These are phyloP conservation scores for Mortierella sp. DNA, from an alignment of 371 early-diverging fungal genomes.

Conservation along the genomic window DNA sequence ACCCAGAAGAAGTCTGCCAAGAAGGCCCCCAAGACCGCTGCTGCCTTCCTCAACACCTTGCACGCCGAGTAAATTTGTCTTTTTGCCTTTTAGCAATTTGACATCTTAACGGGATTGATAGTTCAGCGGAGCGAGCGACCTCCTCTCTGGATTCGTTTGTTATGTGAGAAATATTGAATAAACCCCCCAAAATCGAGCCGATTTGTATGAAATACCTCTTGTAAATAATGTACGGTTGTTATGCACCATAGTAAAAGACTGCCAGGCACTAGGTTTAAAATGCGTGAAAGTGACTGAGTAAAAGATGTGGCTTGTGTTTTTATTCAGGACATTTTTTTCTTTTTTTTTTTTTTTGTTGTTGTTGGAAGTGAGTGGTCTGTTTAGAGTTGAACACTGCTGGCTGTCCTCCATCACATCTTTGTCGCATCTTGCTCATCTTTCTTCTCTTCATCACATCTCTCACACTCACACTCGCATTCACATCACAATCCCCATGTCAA, in stretches of 20 bases:
- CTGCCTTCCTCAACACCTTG: conserved; percentile 58
- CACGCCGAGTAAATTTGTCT: conserved; percentile 55
- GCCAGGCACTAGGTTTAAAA: too few relatives aligned
- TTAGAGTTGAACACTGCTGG: neutral
- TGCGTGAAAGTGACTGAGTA: neutral
- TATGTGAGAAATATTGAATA: conserved; percentile 29
- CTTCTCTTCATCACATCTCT: neutral
- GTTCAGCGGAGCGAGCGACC: conserved; percentile 10
- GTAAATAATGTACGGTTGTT: neutral
- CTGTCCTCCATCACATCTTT: conserved; percentile 17
- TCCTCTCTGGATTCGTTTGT: conserved; percentile 23
- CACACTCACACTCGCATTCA: neutral
- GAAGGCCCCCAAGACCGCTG: conserved; percentile 77
- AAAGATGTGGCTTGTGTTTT: conserved; percentile 27
- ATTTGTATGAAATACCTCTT: conserved; percentile 19
- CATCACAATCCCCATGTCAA: conserved; percentile 31
- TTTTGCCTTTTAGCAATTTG: conserved; percentile 16
- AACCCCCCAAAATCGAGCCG: conserved; percentile 22
- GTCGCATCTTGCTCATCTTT: neutral
- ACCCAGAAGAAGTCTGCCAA: conserved; percentile 68
- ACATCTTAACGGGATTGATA: conserved; percentile 12
- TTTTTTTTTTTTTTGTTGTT: conserved; percentile 20
- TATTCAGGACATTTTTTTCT: conserved; percentile 5
- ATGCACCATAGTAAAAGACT: neutral
- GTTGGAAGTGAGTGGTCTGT: neutral